Percentiles rank a stretch among this genome's conserved stretches.
Conservation (phyloP, 2,329 filamentous ascomycete genomes). For the Diaporthe batatas region DNA sequence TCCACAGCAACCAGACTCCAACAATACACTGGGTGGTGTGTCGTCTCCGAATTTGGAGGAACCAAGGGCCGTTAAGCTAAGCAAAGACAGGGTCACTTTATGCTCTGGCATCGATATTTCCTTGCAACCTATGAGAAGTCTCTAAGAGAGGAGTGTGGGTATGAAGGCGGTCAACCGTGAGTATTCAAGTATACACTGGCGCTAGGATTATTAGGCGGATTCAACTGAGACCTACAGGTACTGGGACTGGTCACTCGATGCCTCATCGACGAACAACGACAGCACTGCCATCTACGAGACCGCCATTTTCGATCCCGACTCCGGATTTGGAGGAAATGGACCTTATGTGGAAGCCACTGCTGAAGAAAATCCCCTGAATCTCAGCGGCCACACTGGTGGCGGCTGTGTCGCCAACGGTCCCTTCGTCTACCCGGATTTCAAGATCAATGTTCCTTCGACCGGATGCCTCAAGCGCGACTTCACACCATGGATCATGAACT, state of each 20-base stretch:
- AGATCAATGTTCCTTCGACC: background rate
- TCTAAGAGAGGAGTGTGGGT: background rate
- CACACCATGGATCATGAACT: slow-evolving; percentile 15
- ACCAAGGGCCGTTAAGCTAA: background rate
- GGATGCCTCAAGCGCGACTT: slow-evolving; percentile 7
- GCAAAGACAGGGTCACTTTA: background rate
- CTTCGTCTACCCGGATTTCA: background rate
- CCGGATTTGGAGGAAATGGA: slow-evolving; percentile 16
- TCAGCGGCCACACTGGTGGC: slow-evolving; percentile 9
- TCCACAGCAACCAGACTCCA: background rate
- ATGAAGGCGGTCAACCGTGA: background rate
- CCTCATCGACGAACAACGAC: background rate
- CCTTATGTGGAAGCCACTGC: background rate
- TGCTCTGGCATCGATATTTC: slow-evolving; percentile 5
- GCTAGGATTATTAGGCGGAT: background rate
- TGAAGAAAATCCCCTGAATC: background rate
- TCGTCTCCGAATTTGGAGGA: background rate
- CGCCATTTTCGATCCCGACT: background rate
- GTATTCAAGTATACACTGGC: background rate
- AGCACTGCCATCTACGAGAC: slow-evolving; percentile 1
- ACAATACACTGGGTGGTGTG: background rate
- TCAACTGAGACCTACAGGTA: background rate
- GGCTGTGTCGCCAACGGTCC: background rate
- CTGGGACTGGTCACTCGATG: slow-evolving; percentile 16
- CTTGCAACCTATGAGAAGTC: background rate